Percentiles rank a stretch among this genome's conserved stretches.
Evolutionary conservation across 768 basidiomycete species (phyloP).

Genomic region (Polyporus arcularius): DNA sequence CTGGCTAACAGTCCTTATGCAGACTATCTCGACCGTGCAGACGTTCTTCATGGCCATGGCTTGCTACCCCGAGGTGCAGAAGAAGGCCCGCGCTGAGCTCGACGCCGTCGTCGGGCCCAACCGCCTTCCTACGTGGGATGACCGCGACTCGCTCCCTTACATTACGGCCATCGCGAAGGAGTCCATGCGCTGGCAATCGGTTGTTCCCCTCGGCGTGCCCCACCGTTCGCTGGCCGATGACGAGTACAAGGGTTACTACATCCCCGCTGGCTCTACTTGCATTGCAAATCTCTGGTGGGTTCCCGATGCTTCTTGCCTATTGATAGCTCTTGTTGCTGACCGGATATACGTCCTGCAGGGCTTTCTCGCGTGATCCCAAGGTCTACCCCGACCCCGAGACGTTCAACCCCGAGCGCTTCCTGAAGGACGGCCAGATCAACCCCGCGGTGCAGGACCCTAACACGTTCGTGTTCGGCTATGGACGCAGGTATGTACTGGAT

Average conservation of each 20-base stretch:
- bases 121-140: constrained; percentile 26
- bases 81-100: constrained; percentile 20
- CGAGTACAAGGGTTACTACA: constrained; percentile 20
- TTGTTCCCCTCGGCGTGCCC: constrained; percentile 13
- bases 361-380: constrained; percentile 6
- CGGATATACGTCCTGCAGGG: not conserved
- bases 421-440: constrained; percentile 14
- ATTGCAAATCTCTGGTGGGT: constrained; percentile 16
- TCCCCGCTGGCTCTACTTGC: constrained; percentile 14
- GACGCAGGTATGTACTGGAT: constrained; percentile 13
- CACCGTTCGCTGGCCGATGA: constrained; percentile 16
- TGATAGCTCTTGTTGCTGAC: not conserved
- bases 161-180: constrained; percentile 28
- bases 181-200: constrained; percentile 28
- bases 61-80: constrained; percentile 20
- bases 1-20: not conserved
- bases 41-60: constrained; percentile 23
- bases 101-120: constrained; percentile 21
- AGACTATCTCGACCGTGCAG: constrained; percentile 26
- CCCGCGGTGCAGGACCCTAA: constrained; percentile 14
- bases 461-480: constrained; percentile 17
- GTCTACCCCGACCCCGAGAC: constrained; percentile 18
- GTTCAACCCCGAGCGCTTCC: constrained; percentile 19
- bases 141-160: constrained; percentile 29
- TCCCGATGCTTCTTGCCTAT: too few species aligned